Evolutionary conservation across 371 early-diverging fungal species (phyloP), one percentile per base, ranked within the genome.

Genomic region (Sporodiniella umbellata): DNA sequence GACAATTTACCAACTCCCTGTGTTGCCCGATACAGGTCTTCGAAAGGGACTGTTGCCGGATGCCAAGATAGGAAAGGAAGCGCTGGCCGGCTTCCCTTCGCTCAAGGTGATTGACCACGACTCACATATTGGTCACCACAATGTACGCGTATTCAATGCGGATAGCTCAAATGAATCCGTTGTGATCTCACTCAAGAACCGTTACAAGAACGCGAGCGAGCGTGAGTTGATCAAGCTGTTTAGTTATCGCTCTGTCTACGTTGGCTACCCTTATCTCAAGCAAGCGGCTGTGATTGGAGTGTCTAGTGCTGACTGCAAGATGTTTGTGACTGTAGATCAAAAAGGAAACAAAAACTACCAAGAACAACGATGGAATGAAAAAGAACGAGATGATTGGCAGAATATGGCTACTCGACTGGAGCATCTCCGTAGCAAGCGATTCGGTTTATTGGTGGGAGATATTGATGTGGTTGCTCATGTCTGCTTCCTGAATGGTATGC

Each of bases 71-170:
- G 94, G 96, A 8, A 78, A 73, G 12, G 59, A 75, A 33, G 60
- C 84, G 22, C 67, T 86, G n/a, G 83, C 96, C 12, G 98, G 98
- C 8, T 98, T 98, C 67, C 98, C 98, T 17, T 80, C 92, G 0
- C 61, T 98, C 40, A 61, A 89, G 35, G 89, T 93, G 0, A 66
- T 92, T n/a, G 78, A 83, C 22, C 80, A 89, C 65, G 76, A 74
- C 0, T 84, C 79, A 14, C 70, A 74, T 28, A 66, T 95, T 15
- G 85, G 74, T 6, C 81, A 75, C 54, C 90, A 91, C 56, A 80
- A 84, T 23, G 91, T 96, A 11, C 79, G 83, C 45, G 93, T 96
- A 4, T 97, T 96, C 77, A 84, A 92, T 40, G 71, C 71, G 22
- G 88, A 92, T 35, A 89, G 89, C 47, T 77, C 81, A 24, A 86